Conservation (phyloP, 2,329 filamentous ascomycete species). For the Grosmannia huntii region DNA sequence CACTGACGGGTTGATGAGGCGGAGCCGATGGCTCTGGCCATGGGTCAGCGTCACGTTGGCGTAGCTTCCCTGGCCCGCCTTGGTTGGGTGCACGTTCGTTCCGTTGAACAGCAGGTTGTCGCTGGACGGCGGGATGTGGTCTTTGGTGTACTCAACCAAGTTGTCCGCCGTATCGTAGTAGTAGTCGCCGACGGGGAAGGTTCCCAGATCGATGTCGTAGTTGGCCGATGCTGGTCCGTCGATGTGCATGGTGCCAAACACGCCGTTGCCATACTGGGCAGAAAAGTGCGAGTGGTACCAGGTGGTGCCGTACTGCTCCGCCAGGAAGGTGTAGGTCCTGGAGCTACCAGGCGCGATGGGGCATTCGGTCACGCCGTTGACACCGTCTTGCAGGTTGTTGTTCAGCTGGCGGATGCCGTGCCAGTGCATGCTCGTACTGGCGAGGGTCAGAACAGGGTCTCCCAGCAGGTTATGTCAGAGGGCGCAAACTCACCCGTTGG, state of each 20-base stretch:
- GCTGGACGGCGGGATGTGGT: constrained; percentile 2
- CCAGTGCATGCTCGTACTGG: constrained; percentile 22
- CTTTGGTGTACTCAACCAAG: background rate
- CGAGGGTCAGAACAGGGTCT: background rate
- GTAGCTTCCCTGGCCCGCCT: constrained; percentile 15
- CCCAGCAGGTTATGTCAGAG: background rate
- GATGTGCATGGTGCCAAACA: constrained; percentile 34
- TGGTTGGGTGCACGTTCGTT: constrained; percentile 19
- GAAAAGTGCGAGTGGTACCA: constrained; percentile 27
- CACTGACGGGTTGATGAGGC: constrained; percentile 37
- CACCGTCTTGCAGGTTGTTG: constrained; percentile 20
- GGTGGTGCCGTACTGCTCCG: constrained; percentile 23
- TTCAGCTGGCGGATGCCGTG: constrained; percentile 21
- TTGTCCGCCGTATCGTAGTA: constrained; percentile 24
- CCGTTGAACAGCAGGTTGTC: constrained; percentile 33
- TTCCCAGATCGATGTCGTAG: constrained; percentile 40
- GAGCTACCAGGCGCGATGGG: constrained; percentile 35
- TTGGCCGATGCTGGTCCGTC: constrained; percentile 15
- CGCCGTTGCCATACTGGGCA: constrained; percentile 27
- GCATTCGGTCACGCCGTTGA: constrained; percentile 31
- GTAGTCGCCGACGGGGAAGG: constrained; percentile 38
- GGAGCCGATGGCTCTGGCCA: constrained; percentile 32
- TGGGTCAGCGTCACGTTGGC: constrained; percentile 22
- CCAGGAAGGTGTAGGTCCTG: constrained; percentile 22
- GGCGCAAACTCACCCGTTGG: constrained; percentile 9